Conservation (phyloP, 2,329 filamentous ascomycete genomes). For the Alternaria postmessia region DNA sequence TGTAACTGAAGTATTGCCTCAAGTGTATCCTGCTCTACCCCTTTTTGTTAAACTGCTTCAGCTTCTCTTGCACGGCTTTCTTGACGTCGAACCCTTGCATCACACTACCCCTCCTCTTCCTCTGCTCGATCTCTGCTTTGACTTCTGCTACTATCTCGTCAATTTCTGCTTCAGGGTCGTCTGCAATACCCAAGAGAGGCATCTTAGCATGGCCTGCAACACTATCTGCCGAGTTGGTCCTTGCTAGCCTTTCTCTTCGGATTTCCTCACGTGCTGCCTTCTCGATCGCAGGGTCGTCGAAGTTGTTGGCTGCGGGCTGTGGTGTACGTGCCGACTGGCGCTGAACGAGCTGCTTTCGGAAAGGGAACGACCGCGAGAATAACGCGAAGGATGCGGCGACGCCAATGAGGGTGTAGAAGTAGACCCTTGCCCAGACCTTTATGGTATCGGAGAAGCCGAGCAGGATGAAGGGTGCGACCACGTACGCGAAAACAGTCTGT, state of each 20-base stretch:
- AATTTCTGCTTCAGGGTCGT: slow-evolving; percentile 77
- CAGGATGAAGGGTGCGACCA: slow-evolving; percentile 83
- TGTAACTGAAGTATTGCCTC: background rate
- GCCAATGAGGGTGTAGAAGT: slow-evolving; percentile 83
- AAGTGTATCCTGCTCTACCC: slow-evolving; percentile 4
- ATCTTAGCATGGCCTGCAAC: slow-evolving; percentile 57
- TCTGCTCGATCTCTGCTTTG: slow-evolving; percentile 72
- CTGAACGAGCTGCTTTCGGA: slow-evolving; percentile 52
- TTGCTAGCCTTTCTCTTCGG: slow-evolving; percentile 51
- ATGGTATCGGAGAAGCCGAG: slow-evolving; percentile 76
- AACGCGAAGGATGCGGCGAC: slow-evolving; percentile 72
- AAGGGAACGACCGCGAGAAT: slow-evolving; percentile 81
- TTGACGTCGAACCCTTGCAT: slow-evolving; percentile 48
- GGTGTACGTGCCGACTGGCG: slow-evolving; percentile 36
- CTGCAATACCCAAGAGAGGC: slow-evolving; percentile 79
- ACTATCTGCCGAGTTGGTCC: slow-evolving; percentile 64
- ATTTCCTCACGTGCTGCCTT: slow-evolving; percentile 47
- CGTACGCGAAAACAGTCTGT: slow-evolving; percentile 84
- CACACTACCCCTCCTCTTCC: slow-evolving; percentile 56
- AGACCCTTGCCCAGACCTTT: slow-evolving; percentile 81
- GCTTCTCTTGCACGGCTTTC: slow-evolving; percentile 48
- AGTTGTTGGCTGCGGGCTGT: slow-evolving; percentile 24
- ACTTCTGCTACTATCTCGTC: slow-evolving; percentile 81
- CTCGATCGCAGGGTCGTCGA: slow-evolving; percentile 40
- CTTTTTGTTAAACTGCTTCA: slow-evolving; percentile 44